Conservation (phyloP, 306 rosid species). For the Pterocarpus santalinus region DNA sequence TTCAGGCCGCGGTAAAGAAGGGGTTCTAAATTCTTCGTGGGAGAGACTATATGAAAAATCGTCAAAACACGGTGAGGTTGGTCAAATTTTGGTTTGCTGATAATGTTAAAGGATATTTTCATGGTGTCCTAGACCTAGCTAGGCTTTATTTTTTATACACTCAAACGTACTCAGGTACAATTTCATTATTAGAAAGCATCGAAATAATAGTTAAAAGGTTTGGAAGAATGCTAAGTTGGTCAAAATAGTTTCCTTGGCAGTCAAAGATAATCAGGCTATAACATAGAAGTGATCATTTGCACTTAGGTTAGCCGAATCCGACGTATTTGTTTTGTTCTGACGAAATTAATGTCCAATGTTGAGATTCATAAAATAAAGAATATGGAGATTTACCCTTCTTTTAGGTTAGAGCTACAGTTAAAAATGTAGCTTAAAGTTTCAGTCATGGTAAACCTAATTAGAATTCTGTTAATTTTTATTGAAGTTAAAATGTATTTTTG, state of each 20-base stretch:
- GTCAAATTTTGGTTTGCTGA: constrained; percentile 19
- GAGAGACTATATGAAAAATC: too few species aligned
- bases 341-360: neutral
- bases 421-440: too few species aligned
- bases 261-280: constrained; percentile 43
- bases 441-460: too few species aligned
- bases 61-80: neutral
- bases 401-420: too few species aligned
- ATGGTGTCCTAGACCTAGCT: constrained; percentile 39
- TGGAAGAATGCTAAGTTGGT: constrained; percentile 29
- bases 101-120: constrained; percentile 26
- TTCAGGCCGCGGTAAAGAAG: too few species aligned
- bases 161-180: constrained; percentile 37
- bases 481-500: too few species aligned
- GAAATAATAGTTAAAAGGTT: constrained; percentile 9
- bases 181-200: constrained; percentile 5
- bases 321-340: neutral
- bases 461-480: too few species aligned
- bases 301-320: neutral
- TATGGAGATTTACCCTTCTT: too few species aligned
- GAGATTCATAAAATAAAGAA: neutral
- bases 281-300: constrained; percentile 45
- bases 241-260: constrained; percentile 20
- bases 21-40: too few species aligned
- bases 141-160: constrained; percentile 30